Base-by-base conservation (phyloP, 2,329 filamentous ascomycete genomes). In the Diaporthe nobilis region DNA sequence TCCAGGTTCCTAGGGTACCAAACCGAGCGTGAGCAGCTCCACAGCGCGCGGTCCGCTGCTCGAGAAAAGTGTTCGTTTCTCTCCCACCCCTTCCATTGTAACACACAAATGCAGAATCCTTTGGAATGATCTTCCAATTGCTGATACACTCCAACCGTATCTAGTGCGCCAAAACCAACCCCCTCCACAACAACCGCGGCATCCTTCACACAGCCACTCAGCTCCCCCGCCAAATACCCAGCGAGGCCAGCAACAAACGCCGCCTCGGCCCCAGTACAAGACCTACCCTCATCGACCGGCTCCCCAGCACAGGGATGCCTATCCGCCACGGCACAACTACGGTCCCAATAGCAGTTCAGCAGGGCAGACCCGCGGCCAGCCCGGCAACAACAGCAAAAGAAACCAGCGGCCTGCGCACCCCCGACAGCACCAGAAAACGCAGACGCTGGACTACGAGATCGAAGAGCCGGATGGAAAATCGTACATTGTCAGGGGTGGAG, bases 51-150 rank as follows among this genome's bases (percentile, higher is more conserved):
- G 6, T 25, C 22, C 6, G 47, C 31, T 1, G 22, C 47, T 8
- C 63, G 22, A 39, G 63, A 51, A 47, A n/a, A n/a, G 22, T 6
- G 63, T 68, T 34, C 10, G 47, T 47, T 44, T 44, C n/a, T 31
- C 13, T 28, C 9, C 12, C 4, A 1, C n/a, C 4, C 15, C 10
- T 6, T 37, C 31, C 17, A 0, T 9, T 34, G 10, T 6, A 15
- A 22, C 1, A 7, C 34, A 20, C 31, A 4, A 25, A 39, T 10
- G 7, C 2, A 39, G 20, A 3, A 25, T 47, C 39, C 25, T 25
- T 7, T 25, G 3, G 10, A 17, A 37, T 17, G 22, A 25, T 1
- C 8, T 2, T 2, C 1, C 1, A 5, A 53, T 17, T 31, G 4
- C 63, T 68, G 31, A 68, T 42, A 1, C 2, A 22, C 31, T 39